Conservation (phyloP, 2,329 filamentous ascomycete species). For the Ceratocystis albifundus region DNA sequence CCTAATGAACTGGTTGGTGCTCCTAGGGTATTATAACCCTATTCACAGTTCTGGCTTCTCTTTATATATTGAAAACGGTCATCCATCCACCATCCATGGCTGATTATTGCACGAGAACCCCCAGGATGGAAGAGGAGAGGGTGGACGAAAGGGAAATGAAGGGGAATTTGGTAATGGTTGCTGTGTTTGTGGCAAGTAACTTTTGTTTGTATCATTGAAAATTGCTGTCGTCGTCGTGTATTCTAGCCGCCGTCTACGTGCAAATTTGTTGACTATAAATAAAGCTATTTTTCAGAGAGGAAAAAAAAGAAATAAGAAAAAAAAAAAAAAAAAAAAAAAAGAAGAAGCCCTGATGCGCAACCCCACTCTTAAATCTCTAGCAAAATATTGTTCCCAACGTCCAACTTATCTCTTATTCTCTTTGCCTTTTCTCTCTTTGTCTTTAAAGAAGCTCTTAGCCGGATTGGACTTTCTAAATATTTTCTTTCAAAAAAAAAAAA, state of each 20-base stretch:
- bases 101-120: too few species aligned
- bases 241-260: background rate
- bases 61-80: too few species aligned
- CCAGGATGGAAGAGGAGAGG: too few species aligned
- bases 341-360: conserved; percentile 21
- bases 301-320: conserved; percentile 18
- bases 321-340: conserved; percentile 19
- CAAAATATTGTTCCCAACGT: conserved; percentile 12
- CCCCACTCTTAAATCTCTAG: conserved; percentile 23
- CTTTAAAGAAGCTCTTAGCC: background rate
- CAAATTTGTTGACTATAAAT: conserved; percentile 9
- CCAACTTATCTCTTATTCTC: conserved; percentile 3
- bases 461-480: conserved; percentile 9
- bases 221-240: background rate
- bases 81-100: too few species aligned
- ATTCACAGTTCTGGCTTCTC: too few species aligned
- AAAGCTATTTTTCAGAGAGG: background rate
- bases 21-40: too few species aligned
- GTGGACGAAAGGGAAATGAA: too few species aligned
- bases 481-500: conserved; percentile 17
- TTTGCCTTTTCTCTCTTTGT: conserved; percentile 5
- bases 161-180: background rate
- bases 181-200: background rate
- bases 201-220: too few species aligned
- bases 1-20: too few species aligned